A percentile compares a stretch with the other conserved stretches of the same genome.
Conservation (phyloP, 2,329 filamentous ascomycete species). For the Hysterium pulicare region DNA sequence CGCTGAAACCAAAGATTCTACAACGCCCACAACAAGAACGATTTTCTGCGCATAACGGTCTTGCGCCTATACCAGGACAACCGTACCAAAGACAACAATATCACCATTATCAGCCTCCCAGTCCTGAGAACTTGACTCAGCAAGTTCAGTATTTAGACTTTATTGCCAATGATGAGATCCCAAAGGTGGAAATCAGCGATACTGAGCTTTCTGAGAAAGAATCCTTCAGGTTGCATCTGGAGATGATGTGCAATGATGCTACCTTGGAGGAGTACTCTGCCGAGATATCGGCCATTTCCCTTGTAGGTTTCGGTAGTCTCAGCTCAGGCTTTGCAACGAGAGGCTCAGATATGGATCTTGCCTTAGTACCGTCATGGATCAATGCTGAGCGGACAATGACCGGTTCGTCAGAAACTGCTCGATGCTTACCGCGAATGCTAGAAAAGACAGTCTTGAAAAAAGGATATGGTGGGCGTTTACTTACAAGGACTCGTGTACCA, state of each 20-base stretch:
- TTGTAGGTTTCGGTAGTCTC: conserved; percentile 79
- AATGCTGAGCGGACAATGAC: conserved; percentile 16
- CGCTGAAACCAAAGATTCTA: conserved; percentile 15
- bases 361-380: conserved; percentile 62
- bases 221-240: conserved; percentile 61
- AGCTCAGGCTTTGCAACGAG: conserved; percentile 82
- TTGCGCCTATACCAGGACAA: background rate
- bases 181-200: conserved; percentile 59
- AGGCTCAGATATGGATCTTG: conserved; percentile 88
- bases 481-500: conserved; percentile 76
- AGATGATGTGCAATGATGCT: conserved; percentile 60
- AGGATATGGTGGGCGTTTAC: conserved; percentile 71
- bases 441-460: conserved; percentile 70
- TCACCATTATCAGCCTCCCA: conserved; percentile 11
- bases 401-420: conserved; percentile 43
- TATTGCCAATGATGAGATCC: conserved; percentile 48
- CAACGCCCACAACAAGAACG: conserved; percentile 17
- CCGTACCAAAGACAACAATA: conserved; percentile 10
- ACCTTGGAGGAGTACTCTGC: conserved; percentile 53
- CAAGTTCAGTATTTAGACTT: conserved; percentile 43
- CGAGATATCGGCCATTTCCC: conserved; percentile 52
- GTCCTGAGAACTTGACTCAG: conserved; percentile 20
- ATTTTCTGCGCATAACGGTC: conserved; percentile 1
- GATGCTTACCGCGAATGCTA: conserved; percentile 67
- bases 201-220: conserved; percentile 69